Percentiles rank a stretch among this genome's conserved stretches.
These are phyloP conservation scores for Pythium aristosporum DNA, from an alignment of 352 stramenopile genomes.

Conservation along the genomic window DNA sequence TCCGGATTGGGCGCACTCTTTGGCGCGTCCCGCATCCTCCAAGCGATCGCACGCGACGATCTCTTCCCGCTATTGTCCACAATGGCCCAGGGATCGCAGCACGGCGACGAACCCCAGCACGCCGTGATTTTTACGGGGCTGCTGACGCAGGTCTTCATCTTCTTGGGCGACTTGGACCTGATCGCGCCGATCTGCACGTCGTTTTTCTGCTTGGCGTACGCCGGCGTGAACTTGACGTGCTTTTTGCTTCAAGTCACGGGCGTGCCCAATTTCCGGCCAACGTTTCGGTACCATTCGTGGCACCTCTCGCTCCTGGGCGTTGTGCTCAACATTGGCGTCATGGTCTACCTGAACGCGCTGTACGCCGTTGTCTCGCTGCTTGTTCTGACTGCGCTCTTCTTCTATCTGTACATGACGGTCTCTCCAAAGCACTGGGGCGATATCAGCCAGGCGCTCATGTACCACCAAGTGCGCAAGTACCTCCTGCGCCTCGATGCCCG, in stretches of 20 bases:
- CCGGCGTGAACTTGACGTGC: slow-evolving; percentile 68
- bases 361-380: slow-evolving; percentile 57
- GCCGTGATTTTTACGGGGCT: slow-evolving; percentile 67
- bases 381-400: slow-evolving; percentile 54
- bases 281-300: slow-evolving; percentile 72
- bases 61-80: slow-evolving; percentile 48
- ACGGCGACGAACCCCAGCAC: slow-evolving; percentile 68
- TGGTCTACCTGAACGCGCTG: slow-evolving; percentile 73
- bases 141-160: slow-evolving; percentile 67
- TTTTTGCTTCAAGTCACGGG: slow-evolving; percentile 74
- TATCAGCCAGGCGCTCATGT: slow-evolving; percentile 85
- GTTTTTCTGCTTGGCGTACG: slow-evolving; percentile 83
- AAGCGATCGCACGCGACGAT: slow-evolving; percentile 74
- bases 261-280: slow-evolving; percentile 78
- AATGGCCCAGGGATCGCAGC: slow-evolving; percentile 48
- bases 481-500: slow-evolving; percentile 64
- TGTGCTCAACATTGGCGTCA: slow-evolving; percentile 61
- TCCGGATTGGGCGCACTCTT: slow-evolving; percentile 67
- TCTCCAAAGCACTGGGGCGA: slow-evolving; percentile 64
- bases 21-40: slow-evolving; percentile 66
- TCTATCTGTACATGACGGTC: slow-evolving; percentile 65
- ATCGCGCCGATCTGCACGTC: slow-evolving; percentile 80
- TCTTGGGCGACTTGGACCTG: slow-evolving; percentile 68
- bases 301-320: slow-evolving; percentile 57
- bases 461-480: slow-evolving; percentile 82